Evolutionary conservation across 1,284 basidiomycete species (phyloP).

Genomic region (Cryptococcus deneoformans): DNA sequence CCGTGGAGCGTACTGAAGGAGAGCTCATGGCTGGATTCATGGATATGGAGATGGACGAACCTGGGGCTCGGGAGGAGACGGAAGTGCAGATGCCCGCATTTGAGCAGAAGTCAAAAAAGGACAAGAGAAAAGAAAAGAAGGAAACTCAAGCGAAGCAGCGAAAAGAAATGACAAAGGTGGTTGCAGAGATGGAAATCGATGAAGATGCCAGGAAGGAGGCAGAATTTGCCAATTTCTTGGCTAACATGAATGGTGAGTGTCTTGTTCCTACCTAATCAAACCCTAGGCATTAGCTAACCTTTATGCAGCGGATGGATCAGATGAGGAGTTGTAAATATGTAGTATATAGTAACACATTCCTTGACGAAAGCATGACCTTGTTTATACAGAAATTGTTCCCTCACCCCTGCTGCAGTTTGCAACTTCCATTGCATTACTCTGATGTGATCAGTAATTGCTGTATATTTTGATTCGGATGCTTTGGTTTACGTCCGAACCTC

Average conservation of each 20-base stretch:
- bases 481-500: too few relatives aligned
- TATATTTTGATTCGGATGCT: too few relatives aligned
- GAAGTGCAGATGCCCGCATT: neutral
- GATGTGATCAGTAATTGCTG: too few relatives aligned
- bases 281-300: neutral
- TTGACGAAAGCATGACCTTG: too few relatives aligned
- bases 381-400: too few relatives aligned
- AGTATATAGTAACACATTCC: neutral
- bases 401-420: too few relatives aligned
- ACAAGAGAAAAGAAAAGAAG: slow-evolving; percentile 11
- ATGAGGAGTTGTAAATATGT: slow-evolving; percentile 23
- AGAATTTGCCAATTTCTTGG: slow-evolving; percentile 48
- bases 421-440: too few relatives aligned
- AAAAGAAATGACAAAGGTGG: slow-evolving; percentile 18
- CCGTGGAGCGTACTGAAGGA: slow-evolving; percentile 38
- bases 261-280: neutral
- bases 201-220: slow-evolving; percentile 42
- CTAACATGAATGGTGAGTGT: slow-evolving; percentile 41
- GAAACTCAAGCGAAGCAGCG: slow-evolving; percentile 21
- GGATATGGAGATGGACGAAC: slow-evolving; percentile 40
- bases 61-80: slow-evolving; percentile 6
- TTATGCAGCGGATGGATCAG: slow-evolving; percentile 19
- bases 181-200: slow-evolving; percentile 18
- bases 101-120: neutral
- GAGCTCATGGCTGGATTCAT: slow-evolving; percentile 42